Evolutionary conservation across 371 early-diverging fungal genomes (phyloP).

Genomic region (Nematocida ironsii): DNA sequence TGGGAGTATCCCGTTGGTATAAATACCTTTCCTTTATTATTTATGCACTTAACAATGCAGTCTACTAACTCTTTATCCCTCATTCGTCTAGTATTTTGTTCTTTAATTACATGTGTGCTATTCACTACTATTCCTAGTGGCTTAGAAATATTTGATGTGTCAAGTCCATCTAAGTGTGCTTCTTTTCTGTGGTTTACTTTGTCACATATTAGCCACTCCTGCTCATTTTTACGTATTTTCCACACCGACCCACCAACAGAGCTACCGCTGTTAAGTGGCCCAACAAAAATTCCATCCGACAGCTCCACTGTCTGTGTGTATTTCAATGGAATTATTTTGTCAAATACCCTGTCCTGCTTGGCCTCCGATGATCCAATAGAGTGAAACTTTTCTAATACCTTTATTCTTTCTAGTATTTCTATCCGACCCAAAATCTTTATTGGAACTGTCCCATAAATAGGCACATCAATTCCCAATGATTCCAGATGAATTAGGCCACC

Average conservation of each 20-base stretch:
- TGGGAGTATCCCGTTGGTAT: slow-evolving; percentile 83
- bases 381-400: slow-evolving; percentile 74
- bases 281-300: slow-evolving; percentile 79
- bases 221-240: slow-evolving; percentile 85
- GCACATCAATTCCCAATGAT: slow-evolving; percentile 78
- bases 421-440: slow-evolving; percentile 85
- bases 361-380: slow-evolving; percentile 73
- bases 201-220: slow-evolving; percentile 86
- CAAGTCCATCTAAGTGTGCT: slow-evolving; percentile 73
- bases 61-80: slow-evolving; percentile 59
- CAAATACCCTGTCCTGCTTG: slow-evolving; percentile 79
- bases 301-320: slow-evolving; percentile 84
- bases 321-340: slow-evolving; percentile 76
- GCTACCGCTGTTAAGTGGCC: slow-evolving; percentile 87
- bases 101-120: slow-evolving; percentile 74
- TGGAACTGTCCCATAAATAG: slow-evolving; percentile 84
- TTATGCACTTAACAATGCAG: slow-evolving; percentile 72
- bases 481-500: slow-evolving; percentile 83
- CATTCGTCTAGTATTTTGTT: slow-evolving; percentile 57
- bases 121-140: slow-evolving; percentile 78
- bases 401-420: slow-evolving; percentile 74
- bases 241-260: slow-evolving; percentile 92
- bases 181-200: slow-evolving; percentile 90
- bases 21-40: slow-evolving; percentile 78
- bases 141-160: slow-evolving; percentile 74